phyloP scores from a whole-genome alignment of 2,329 filamentous ascomycete species.

The Penicillium rolfsii region DNA sequence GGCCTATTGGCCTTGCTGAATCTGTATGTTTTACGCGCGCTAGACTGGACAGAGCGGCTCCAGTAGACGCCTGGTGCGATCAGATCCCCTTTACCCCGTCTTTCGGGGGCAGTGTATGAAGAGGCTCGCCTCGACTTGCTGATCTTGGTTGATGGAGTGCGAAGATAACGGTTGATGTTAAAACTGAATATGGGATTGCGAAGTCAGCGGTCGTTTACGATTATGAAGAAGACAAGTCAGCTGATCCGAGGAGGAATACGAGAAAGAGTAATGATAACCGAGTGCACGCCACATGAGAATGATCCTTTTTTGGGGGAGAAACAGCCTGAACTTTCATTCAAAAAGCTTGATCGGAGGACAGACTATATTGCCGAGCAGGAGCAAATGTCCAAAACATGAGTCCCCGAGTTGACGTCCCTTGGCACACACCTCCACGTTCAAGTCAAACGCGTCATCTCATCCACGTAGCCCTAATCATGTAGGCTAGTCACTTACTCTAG shows the following conservation, averaged over 20 bases:
- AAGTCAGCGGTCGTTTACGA: background rate
- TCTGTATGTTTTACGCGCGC: background rate
- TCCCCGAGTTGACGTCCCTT: background rate
- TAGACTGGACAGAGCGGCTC: background rate
- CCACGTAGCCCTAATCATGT: background rate
- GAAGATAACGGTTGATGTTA: background rate
- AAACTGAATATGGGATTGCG: background rate
- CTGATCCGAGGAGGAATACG: background rate
- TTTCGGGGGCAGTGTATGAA: background rate
- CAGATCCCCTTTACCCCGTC: background rate
- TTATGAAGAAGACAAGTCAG: background rate
- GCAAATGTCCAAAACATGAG: too few species aligned
- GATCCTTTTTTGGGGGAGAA: background rate
- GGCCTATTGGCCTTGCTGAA: background rate
- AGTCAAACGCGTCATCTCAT: background rate
- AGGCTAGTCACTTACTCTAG: background rate
- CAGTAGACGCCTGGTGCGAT: background rate
- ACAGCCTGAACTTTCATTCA: background rate
- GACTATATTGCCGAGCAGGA: background rate
- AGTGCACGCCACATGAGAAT: background rate
- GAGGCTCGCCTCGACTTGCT: background rate
- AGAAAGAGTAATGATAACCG: background rate
- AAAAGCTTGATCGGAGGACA: background rate
- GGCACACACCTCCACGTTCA: background rate
- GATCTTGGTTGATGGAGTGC: background rate